These are phyloP conservation scores for Alternaria sp. DNA, from an alignment of 2,329 filamentous ascomycete species.

Conservation along the genomic window DNA sequence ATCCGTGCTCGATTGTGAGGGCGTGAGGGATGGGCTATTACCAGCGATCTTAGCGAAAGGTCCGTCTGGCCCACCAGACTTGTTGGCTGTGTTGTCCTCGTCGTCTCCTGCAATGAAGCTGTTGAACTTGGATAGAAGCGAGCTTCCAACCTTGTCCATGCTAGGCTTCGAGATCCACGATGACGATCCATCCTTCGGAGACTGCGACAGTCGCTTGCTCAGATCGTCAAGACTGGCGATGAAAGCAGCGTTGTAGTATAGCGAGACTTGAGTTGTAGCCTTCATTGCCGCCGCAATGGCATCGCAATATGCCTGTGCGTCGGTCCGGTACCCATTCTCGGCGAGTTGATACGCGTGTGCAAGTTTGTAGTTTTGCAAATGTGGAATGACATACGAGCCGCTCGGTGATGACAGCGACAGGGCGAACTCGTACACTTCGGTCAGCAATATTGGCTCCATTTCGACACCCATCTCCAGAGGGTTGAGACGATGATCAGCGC, in stretches of 20 bases:
- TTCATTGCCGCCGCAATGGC: slow-evolving; percentile 77
- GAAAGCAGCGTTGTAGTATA: slow-evolving; percentile 81
- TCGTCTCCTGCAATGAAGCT: slow-evolving; percentile 96
- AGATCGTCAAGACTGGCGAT: slow-evolving; percentile 83
- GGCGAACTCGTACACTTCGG: slow-evolving; percentile 93
- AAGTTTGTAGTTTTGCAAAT: slow-evolving; percentile 89
- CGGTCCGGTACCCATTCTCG: slow-evolving; percentile 79
- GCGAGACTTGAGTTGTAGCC: slow-evolving; percentile 80
- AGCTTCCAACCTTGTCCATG: slow-evolving; percentile 93
- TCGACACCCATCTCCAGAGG: slow-evolving; percentile 78
- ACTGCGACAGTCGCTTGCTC: slow-evolving; percentile 79
- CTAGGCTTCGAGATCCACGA: slow-evolving; percentile 95
- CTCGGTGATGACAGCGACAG: slow-evolving; percentile 68
- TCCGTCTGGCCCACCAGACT: slow-evolving; percentile 65
- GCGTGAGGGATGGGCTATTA: slow-evolving; percentile 58
- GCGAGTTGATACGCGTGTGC: slow-evolving; percentile 84
- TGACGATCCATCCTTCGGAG: slow-evolving; percentile 78
- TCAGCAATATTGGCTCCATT: slow-evolving; percentile 87
- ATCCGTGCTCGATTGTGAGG: slow-evolving; percentile 73
- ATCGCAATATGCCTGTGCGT: slow-evolving; percentile 92
- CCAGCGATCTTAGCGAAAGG: slow-evolving; percentile 83
- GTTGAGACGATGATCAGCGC: slow-evolving; percentile 78
- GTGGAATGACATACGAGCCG: slow-evolving; percentile 68
- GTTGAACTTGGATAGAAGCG: slow-evolving; percentile 90
- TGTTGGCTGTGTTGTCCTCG: slow-evolving; percentile 67